phyloP scores from a whole-genome alignment of 305 asterid species.

The Solanum hybrid region DNA sequence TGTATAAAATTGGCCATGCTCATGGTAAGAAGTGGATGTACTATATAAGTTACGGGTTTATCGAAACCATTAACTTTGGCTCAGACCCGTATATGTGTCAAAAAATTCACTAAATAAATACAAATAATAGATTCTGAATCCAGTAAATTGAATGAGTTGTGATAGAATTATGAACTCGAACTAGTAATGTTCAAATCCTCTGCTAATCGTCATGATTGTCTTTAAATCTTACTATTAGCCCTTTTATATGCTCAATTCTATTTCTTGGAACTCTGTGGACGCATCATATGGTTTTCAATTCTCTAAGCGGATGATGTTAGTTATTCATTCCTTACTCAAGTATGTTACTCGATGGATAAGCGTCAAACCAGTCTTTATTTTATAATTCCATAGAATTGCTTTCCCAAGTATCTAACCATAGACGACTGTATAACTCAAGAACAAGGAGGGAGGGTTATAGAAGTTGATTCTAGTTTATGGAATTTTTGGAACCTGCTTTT shows the following conservation, averaged over 20 bases:
- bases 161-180: neutral
- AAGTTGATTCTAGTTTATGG: neutral
- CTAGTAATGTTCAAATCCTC: neutral
- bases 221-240: neutral
- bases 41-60: neutral
- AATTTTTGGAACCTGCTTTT: neutral
- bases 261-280: neutral
- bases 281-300: neutral
- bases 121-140: neutral
- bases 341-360: neutral
- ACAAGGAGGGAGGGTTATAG: neutral
- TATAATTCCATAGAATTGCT: neutral
- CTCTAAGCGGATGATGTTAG: neutral
- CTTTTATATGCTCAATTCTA: neutral
- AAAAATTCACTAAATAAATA: neutral
- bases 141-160: neutral
- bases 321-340: neutral
- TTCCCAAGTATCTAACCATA: neutral
- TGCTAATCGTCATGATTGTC: neutral
- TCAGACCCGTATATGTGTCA: neutral
- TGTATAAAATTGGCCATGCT: neutral
- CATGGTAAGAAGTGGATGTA: neutral
- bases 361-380: neutral
- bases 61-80: neutral
- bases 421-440: neutral